Conservation (phyloP, 108 stramenopile species). For the Skeletonema tropicum region DNA sequence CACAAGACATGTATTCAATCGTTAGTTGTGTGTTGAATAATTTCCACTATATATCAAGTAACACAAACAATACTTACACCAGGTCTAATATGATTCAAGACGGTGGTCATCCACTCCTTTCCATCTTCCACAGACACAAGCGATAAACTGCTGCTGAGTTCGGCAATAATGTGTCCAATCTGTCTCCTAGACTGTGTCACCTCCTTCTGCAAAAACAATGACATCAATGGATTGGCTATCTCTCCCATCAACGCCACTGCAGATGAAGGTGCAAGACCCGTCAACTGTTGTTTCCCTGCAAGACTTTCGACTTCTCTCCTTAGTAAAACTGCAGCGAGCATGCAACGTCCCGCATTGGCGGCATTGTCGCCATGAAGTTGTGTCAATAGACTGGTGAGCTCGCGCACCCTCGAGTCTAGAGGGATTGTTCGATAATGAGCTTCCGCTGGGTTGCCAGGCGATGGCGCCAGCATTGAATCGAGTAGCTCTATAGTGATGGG, state of each 20-base stretch:
- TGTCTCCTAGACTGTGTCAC: slow-evolving; percentile 15
- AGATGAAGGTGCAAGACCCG: slow-evolving; percentile 5
- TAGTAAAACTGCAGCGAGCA: slow-evolving; percentile 62
- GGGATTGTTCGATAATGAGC: slow-evolving; percentile 27
- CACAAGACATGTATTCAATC: not conserved
- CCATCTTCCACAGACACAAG: slow-evolving; percentile 17
- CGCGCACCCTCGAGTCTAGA: slow-evolving; percentile 23
- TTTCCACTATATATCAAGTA: not conserved
- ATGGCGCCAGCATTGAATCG: slow-evolving; percentile 43
- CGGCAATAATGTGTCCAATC: slow-evolving; percentile 68
- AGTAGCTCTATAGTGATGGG: slow-evolving; percentile 45
- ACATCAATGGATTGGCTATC: slow-evolving; percentile 53
- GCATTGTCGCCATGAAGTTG: slow-evolving; percentile 14
- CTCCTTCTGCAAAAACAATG: slow-evolving; percentile 22
- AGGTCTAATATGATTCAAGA: slow-evolving; percentile 15
- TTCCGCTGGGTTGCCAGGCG: slow-evolving; percentile 33
- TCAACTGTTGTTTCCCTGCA: slow-evolving; percentile 19
- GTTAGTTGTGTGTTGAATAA: not conserved
- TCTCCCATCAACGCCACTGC: slow-evolving; percentile 42
- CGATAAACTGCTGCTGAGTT: slow-evolving; percentile 46
- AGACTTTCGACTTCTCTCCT: slow-evolving; percentile 64
- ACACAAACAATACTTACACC: slow-evolving; percentile 25
- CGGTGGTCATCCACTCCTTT: slow-evolving; percentile 15
- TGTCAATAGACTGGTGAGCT: slow-evolving; percentile 33
- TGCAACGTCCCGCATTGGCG: slow-evolving; percentile 18